These are phyloP conservation scores for Podochytrium sp. DNA, from an alignment of 192 early-diverging fungal genomes.

Conservation along the genomic window DNA sequence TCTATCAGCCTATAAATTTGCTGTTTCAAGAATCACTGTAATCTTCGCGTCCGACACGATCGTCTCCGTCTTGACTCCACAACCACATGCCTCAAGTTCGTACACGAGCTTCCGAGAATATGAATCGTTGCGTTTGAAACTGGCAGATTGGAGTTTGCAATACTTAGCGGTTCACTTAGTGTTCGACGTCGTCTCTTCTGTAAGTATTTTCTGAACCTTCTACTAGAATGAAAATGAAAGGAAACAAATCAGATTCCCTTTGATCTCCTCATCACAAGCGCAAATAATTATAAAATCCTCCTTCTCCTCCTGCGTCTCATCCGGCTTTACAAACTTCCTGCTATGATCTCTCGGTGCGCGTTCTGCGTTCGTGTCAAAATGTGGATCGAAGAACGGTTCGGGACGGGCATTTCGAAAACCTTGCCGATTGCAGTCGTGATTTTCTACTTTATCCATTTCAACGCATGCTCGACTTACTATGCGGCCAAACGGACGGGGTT, in stretches of 20 bases:
- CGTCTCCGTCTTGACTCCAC: constrained; percentile 3
- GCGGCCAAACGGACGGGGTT: background rate
- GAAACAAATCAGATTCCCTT: background rate
- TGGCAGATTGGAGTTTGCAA: background rate
- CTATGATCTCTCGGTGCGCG: background rate
- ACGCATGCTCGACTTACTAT: background rate
- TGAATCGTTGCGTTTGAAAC: background rate
- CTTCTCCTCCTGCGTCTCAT: background rate
- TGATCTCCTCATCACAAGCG: background rate
- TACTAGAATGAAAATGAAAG: background rate
- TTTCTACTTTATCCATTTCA: constrained; percentile 8
- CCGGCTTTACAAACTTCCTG: background rate
- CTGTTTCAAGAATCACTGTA: background rate
- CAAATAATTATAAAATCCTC: background rate
- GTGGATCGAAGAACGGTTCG: background rate
- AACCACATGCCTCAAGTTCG: background rate
- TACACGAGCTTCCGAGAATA: constrained; percentile 8
- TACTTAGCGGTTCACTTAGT: background rate
- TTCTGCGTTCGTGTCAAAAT: background rate
- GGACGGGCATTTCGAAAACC: background rate
- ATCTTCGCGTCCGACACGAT: background rate
- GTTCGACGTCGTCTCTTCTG: constrained; percentile 3
- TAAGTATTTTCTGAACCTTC: too few relatives aligned
- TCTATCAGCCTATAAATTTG: background rate
- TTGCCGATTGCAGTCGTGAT: background rate